Conservation (phyloP, 768 basidiomycete species). For the Mycena chlorophos region DNA sequence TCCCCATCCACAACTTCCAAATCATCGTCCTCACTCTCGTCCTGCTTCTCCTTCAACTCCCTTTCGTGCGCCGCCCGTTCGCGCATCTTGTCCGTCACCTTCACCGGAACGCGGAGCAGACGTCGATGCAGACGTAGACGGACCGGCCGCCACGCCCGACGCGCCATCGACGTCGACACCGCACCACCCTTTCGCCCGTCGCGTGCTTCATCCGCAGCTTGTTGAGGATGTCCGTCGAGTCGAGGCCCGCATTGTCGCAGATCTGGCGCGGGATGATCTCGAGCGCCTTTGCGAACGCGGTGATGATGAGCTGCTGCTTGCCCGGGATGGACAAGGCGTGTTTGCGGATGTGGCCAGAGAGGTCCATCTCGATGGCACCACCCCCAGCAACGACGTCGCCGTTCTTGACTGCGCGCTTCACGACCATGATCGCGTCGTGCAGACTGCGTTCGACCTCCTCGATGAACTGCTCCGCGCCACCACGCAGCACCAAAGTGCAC, state of each 20-base stretch:
- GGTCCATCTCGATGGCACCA: constrained; percentile 98
- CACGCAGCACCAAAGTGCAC: constrained; percentile 90
- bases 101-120: too few species aligned
- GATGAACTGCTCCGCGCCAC: constrained; percentile 98
- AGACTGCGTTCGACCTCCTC: constrained; percentile 96
- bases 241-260: constrained; percentile 96
- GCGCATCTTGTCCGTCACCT: too few species aligned
- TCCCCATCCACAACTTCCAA: too few species aligned
- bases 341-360: constrained; percentile 91
- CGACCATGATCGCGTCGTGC: constrained; percentile 99
- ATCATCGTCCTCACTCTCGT: too few species aligned
- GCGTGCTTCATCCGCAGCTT: constrained; percentile 97
- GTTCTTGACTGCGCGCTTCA: constrained; percentile 93
- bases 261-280: constrained; percentile 98
- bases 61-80: too few species aligned
- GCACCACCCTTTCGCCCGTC: constrained; percentile 80
- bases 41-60: too few species aligned
- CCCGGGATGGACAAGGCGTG: constrained; percentile 92
- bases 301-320: constrained; percentile 90
- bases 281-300: constrained; percentile 94
- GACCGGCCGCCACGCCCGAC: constrained; percentile 84
- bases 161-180: constrained; percentile 93
- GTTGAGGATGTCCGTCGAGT: constrained; percentile 96
- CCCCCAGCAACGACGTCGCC: constrained; percentile 97
- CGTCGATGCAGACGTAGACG: too few species aligned